Evolutionary conservation across 495 filamentous ascomycete genomes (phyloP).

Genomic region (Hamigera avellanea): DNA sequence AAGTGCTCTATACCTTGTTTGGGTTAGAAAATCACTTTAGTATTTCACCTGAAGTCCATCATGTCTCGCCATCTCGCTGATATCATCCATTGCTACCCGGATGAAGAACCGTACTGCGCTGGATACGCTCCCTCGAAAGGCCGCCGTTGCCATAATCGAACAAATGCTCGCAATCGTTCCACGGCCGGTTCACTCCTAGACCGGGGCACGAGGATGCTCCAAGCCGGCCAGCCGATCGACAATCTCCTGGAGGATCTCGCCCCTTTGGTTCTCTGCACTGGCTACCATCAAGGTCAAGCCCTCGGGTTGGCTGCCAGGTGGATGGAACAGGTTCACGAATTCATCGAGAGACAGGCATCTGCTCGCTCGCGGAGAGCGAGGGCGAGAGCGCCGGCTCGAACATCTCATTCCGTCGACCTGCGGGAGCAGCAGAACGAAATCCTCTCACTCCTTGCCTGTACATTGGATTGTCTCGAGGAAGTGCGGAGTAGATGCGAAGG

Average conservation of each 20-base stretch:
- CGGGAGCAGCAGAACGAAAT: neutral
- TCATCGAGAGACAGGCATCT: slow-evolving; percentile 1
- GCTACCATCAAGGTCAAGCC: slow-evolving; percentile 17
- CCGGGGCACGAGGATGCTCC: slow-evolving; percentile 10
- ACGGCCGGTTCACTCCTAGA: slow-evolving; percentile 11
- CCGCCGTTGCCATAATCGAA: slow-evolving; percentile 14
- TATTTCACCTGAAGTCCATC: too few relatives aligned
- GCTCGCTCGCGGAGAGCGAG: neutral
- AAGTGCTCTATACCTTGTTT: too few relatives aligned
- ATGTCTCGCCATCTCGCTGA: too few relatives aligned
- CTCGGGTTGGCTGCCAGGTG: slow-evolving; percentile 5
- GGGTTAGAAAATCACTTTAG: too few relatives aligned
- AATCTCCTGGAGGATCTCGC: slow-evolving; percentile 13
- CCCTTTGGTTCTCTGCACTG: slow-evolving; percentile 14
- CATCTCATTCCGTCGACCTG: too few relatives aligned
- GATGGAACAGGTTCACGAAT: slow-evolving; percentile 6
- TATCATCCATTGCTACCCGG: slow-evolving; percentile 15
- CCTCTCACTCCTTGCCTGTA: neutral
- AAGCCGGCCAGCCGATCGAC: slow-evolving; percentile 8
- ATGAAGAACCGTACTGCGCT: slow-evolving; percentile 10
- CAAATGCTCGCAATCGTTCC: slow-evolving; percentile 7
- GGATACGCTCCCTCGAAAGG: slow-evolving; percentile 13
- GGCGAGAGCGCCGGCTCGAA: too few relatives aligned
- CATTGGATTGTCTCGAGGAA: too few relatives aligned
- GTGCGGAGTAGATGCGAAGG: neutral